Base-by-base conservation (phyloP, 768 basidiomycete genomes). In the Podaxis sp. region DNA sequence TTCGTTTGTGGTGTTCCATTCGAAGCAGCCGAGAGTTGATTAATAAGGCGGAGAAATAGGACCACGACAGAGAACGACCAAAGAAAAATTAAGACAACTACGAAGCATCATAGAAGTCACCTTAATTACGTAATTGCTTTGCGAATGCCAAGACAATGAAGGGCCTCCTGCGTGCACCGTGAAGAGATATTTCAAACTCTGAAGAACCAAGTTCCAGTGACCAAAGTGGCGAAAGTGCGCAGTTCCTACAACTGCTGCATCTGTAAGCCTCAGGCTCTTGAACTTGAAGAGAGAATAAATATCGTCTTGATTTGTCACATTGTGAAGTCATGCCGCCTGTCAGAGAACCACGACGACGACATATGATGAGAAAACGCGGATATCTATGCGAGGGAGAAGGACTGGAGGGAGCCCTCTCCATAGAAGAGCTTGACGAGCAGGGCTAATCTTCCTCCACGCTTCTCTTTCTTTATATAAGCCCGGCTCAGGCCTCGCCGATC, bases 361-460 rank as follows among this genome's bases (percentile, higher is more conserved):
- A 22, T 55, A 36, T 25, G 57, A 58, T 58, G 57, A 36, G 57
- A 58, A 58, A 58, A 29, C 9, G 38, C 46, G 12, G 47, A 49
- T 7, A 49, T 49, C 33, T 4, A 19, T 17, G 17, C 43, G 24
- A 58, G 29, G 57, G 49, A 50, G 46, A 22, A 36, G 15, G 29
- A 17, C 38, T 46, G 57, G 49, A 50, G 46, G 15, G 15, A 3
- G 19, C 19, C 54, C 57, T 50, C 36, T 58, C 46, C 19, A 9
- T n/a, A 15, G 19, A 38, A 58, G 57, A 58, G 46, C 29, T 33
- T 22, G n/a, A 58, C 57, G 33, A 37, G 27, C n/a, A 22, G 12
- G 57, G 57, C 3, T 33, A 50, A 19, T 49, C n/a, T 49, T 17
- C 57, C 43, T 33, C 27, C 57, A 58, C 57, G 47, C 57, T 25